Percentiles rank a stretch among this genome's conserved stretches.
phyloP scores from a whole-genome alignment of 345 rosid genomes.

The Populus alba region DNA sequence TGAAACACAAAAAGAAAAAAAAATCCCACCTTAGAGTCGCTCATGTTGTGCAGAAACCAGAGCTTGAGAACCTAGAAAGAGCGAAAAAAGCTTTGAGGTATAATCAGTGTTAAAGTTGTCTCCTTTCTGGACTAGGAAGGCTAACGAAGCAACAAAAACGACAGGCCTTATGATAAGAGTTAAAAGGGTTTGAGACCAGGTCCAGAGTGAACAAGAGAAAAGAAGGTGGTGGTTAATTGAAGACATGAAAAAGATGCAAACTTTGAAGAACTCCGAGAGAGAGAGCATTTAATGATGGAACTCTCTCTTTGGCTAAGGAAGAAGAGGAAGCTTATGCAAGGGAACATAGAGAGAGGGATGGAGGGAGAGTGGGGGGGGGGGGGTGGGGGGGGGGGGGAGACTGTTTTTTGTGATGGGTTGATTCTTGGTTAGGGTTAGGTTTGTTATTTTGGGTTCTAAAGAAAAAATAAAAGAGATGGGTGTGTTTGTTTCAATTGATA shows the following conservation, averaged over 20 bases:
- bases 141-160: slow-evolving; percentile 16
- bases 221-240: slow-evolving; percentile 39
- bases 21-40: slow-evolving; percentile 57
- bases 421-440: slow-evolving; percentile 1
- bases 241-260: slow-evolving; percentile 69
- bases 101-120: background rate
- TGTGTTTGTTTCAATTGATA: background rate
- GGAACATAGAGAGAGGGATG: slow-evolving; percentile 33
- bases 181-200: slow-evolving; percentile 46
- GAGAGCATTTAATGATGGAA: slow-evolving; percentile 51
- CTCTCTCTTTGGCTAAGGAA: slow-evolving; percentile 31
- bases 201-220: slow-evolving; percentile 42
- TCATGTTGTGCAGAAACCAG: slow-evolving; percentile 45
- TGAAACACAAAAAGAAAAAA: background rate
- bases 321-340: background rate
- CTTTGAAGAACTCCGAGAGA: slow-evolving; percentile 21
- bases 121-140: slow-evolving; percentile 20
- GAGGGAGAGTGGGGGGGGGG: too few species aligned
- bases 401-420: background rate
- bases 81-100: slow-evolving; percentile 15
- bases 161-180: slow-evolving; percentile 22
- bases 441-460: background rate
- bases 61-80: slow-evolving; percentile 19
- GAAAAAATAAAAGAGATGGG: background rate
- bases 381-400: background rate